Evolutionary conservation across 768 basidiomycete genomes (phyloP).

Genomic region (Tubosaeta sp.): DNA sequence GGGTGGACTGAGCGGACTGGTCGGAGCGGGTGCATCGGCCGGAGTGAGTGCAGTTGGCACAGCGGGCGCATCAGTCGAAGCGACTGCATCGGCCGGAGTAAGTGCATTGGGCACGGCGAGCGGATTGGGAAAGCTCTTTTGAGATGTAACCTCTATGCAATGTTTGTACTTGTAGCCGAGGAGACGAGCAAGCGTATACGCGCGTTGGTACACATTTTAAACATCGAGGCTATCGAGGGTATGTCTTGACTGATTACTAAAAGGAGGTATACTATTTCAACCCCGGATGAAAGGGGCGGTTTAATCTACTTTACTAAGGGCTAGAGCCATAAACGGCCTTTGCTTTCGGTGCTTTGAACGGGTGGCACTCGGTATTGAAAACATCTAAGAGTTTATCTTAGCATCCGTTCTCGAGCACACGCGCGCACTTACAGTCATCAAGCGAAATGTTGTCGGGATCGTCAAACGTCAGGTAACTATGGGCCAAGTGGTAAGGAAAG

Average conservation of each 20-base stretch:
- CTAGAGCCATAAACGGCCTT: slow-evolving; percentile 35
- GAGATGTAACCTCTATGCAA: neutral
- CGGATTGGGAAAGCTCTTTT: neutral
- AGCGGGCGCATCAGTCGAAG: too few species aligned
- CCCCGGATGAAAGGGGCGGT: neutral
- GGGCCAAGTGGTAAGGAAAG: too few species aligned
- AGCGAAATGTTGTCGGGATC: slow-evolving; percentile 58
- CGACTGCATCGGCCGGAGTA: too few species aligned
- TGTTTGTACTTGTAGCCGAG: neutral
- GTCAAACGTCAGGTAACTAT: slow-evolving; percentile 16
- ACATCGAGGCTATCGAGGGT: too few species aligned
- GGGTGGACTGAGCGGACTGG: neutral
- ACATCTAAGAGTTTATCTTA: slow-evolving; percentile 36
- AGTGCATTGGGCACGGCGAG: neutral
- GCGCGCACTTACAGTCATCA: slow-evolving; percentile 47
- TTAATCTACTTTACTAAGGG: neutral
- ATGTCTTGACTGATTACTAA: neutral
- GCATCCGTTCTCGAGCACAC: neutral
- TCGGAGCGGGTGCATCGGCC: too few species aligned
- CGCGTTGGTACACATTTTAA: too few species aligned
- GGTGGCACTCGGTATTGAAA: slow-evolving; percentile 73
- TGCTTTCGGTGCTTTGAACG: slow-evolving; percentile 54
- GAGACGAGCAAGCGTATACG: too few species aligned
- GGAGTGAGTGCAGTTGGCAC: too few species aligned
- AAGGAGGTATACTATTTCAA: neutral